Evolutionary conservation across 192 early-diverging fungal species (phyloP).

Genomic region (Entomortierella chlamydospora): DNA sequence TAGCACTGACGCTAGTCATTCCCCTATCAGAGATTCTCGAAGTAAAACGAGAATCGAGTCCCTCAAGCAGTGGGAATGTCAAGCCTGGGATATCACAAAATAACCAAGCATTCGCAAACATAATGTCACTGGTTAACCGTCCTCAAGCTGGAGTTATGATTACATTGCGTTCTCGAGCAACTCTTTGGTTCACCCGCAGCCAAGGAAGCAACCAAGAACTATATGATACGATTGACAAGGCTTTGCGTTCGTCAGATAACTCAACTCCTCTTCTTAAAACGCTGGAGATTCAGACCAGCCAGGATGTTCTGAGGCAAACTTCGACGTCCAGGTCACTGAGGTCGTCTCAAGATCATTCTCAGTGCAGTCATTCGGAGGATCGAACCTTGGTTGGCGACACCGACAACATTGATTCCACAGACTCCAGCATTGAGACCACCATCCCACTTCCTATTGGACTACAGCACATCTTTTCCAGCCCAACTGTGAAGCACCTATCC

Average conservation of each 20-base stretch:
- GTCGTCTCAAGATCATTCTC: conserved; percentile 11
- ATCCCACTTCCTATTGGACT: conserved; percentile 22
- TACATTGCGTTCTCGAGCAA: conserved; percentile 13
- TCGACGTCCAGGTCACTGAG: not conserved
- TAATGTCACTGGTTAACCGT: conserved; percentile 27
- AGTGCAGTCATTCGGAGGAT: conserved; percentile 15
- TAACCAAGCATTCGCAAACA: conserved; percentile 13
- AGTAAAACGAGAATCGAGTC: conserved; percentile 33
- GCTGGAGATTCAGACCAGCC: conserved; percentile 29
- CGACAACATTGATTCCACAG: not conserved
- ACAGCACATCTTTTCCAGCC: conserved; percentile 9
- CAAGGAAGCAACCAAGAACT: conserved; percentile 29
- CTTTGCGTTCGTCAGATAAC: not conserved
- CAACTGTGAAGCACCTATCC: not conserved
- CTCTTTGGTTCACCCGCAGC: conserved; percentile 25
- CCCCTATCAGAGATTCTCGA: conserved; percentile 35
- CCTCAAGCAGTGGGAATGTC: conserved; percentile 1
- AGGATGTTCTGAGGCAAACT: not conserved
- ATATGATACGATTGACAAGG: conserved; percentile 18
- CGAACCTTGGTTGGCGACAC: conserved; percentile 7
- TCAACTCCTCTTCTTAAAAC: conserved; percentile 23
- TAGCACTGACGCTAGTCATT: conserved; percentile 24
- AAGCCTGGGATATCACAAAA: not conserved
- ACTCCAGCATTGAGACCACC: not conserved
- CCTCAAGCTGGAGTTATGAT: conserved; percentile 18